Evolutionary conservation across 257 asterid species (phyloP).

Genomic region (Fraxinus anomala): DNA sequence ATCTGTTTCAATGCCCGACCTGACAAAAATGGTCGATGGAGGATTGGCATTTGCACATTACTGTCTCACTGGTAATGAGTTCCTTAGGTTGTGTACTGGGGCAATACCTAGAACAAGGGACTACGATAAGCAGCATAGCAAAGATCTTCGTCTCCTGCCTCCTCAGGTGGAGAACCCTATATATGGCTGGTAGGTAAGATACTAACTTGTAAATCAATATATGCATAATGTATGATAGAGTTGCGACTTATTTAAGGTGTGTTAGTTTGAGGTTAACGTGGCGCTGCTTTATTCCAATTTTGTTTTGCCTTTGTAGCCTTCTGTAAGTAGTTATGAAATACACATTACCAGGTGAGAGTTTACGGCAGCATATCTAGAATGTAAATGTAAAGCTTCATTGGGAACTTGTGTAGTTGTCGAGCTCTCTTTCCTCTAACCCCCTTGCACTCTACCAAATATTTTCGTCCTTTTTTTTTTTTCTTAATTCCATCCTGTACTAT

Average conservation of each 20-base stretch:
- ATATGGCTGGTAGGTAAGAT: constrained; percentile 84
- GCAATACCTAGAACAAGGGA: constrained; percentile 82
- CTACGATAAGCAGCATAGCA: constrained; percentile 69
- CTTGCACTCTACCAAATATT: not conserved
- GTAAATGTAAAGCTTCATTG: constrained; percentile 29
- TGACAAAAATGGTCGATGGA: constrained; percentile 72
- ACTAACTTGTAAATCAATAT: constrained; percentile 42
- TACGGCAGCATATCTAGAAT: constrained; percentile 21
- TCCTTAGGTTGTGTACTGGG: constrained; percentile 83
- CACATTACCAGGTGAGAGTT: not conserved
- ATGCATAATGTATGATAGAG: constrained; percentile 31
- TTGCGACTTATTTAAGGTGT: constrained; percentile 11
- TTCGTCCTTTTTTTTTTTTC: not conserved
- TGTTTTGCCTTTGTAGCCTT: constrained; percentile 10
- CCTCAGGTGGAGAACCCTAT: constrained; percentile 89
- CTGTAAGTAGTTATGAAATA: constrained; percentile 15
- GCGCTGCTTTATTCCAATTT: constrained; percentile 9
- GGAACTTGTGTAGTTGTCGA: not conserved
- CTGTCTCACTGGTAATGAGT: constrained; percentile 86
- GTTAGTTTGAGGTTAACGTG: constrained; percentile 22
- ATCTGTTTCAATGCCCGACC: constrained; percentile 66
- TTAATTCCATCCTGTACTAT: not conserved
- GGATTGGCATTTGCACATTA: constrained; percentile 88
- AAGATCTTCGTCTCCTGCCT: constrained; percentile 81
- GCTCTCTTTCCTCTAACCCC: not conserved